A percentile compares a stretch with the other conserved stretches of the same genome.
Evolutionary conservation across 2,329 filamentous ascomycete species (phyloP).

Genomic region (Dendrostoma leiphaemia): DNA sequence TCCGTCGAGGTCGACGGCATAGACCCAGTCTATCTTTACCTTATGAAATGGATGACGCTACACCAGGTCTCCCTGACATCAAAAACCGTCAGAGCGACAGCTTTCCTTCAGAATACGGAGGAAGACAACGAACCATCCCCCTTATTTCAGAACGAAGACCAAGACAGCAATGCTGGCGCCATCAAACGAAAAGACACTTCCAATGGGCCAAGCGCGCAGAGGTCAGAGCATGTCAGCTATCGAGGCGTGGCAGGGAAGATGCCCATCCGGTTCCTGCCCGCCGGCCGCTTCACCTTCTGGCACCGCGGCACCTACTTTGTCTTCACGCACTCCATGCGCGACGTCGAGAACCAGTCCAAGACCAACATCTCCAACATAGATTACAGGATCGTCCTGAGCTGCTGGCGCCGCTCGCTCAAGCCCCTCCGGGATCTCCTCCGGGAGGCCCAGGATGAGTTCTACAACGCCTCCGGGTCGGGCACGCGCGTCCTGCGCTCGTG

Average conservation of each 20-base stretch:
- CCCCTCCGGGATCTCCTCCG: background rate
- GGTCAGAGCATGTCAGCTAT: too few species aligned
- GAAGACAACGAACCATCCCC: background rate
- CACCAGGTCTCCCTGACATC: background rate
- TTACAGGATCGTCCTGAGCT: background rate
- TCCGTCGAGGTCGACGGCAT: background rate
- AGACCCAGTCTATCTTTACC: background rate
- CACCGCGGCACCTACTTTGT: background rate
- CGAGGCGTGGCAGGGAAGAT: background rate
- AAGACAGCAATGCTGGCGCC: background rate
- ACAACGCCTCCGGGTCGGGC: background rate
- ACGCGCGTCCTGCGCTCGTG: background rate
- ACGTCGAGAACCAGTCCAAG: background rate
- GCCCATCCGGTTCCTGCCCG: background rate
- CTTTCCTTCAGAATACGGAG: background rate
- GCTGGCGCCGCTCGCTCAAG: background rate
- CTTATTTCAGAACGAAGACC: background rate
- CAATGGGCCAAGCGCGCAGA: too few species aligned
- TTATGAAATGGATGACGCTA: background rate
- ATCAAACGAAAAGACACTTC: background rate
- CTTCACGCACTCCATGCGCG: background rate
- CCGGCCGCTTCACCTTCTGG: background rate
- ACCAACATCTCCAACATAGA: background rate
- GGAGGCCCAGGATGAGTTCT: background rate
- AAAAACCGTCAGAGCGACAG: background rate